Evolutionary conservation across 495 filamentous ascomycete genomes (phyloP).

Genomic region (Mytilinidion resinicola): DNA sequence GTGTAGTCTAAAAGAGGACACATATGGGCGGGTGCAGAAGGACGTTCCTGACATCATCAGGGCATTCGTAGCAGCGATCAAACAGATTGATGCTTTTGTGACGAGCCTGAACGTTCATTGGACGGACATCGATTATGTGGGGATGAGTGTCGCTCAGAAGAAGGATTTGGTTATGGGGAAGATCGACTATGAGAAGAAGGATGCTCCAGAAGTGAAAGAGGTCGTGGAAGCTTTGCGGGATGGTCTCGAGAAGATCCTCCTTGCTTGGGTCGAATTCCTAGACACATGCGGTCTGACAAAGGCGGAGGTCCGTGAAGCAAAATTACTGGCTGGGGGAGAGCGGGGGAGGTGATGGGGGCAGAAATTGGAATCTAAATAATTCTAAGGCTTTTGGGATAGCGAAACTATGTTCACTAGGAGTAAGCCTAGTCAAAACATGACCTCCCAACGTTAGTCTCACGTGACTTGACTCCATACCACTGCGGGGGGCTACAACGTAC

Average conservation of each 20-base stretch:
- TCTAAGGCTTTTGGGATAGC: too few species aligned
- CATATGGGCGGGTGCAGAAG: constrained; percentile 76
- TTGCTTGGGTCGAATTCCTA: constrained; percentile 64
- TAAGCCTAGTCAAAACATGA: too few species aligned
- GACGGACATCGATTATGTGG: constrained; percentile 60
- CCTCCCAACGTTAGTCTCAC: too few species aligned
- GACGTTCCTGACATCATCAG: constrained; percentile 68
- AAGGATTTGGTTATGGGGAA: constrained; percentile 17
- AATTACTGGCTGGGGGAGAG: constrained; percentile 35
- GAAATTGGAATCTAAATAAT: too few species aligned
- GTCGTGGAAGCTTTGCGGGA: constrained; percentile 53
- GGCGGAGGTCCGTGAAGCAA: constrained; percentile 63
- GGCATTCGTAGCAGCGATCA: constrained; percentile 59
- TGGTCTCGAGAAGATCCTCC: constrained; percentile 55
- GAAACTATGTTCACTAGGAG: too few species aligned
- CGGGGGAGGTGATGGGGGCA: background rate
- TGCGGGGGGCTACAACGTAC: too few species aligned
- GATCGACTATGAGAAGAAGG: constrained; percentile 18
- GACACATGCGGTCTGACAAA: constrained; percentile 56
- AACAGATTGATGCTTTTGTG: constrained; percentile 62
- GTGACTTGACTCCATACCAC: too few species aligned
- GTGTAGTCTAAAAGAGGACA: constrained; percentile 73
- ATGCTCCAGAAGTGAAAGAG: constrained; percentile 49
- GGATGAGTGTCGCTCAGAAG: constrained; percentile 10
- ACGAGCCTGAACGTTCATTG: constrained; percentile 60